These are phyloP conservation scores for Yamadazyma triangularis DNA, from an alignment of 1,139 yeast species.

Conservation along the genomic window DNA sequence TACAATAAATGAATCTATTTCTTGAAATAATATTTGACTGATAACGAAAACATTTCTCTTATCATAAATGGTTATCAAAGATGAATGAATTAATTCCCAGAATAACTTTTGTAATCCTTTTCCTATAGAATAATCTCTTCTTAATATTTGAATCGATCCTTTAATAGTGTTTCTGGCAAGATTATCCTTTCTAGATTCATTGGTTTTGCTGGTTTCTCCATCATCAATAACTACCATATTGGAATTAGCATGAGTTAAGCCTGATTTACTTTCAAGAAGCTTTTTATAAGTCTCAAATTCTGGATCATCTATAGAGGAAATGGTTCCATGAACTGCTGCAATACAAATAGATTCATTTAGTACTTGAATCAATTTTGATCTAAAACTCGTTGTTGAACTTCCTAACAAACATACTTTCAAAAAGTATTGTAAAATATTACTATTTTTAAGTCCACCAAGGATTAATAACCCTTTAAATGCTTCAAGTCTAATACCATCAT, in stretches of 20 bases:
- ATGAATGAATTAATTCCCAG: slow-evolving; percentile 69
- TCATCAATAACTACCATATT: slow-evolving; percentile 50
- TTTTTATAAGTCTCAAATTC: slow-evolving; percentile 44
- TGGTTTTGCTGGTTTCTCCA: slow-evolving; percentile 34
- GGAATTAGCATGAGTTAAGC: slow-evolving; percentile 14
- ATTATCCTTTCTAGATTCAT: slow-evolving; percentile 39
- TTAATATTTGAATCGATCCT: slow-evolving; percentile 63
- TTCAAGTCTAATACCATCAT: slow-evolving; percentile 54
- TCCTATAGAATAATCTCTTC: slow-evolving; percentile 66
- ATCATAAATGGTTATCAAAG: slow-evolving; percentile 54
- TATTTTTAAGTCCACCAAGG: slow-evolving; percentile 74
- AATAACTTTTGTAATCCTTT: slow-evolving; percentile 52
- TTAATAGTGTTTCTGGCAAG: slow-evolving; percentile 44
- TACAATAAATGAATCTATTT: slow-evolving; percentile 59
- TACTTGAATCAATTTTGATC: slow-evolving; percentile 43
- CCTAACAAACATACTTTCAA: slow-evolving; percentile 58
- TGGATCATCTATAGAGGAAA: slow-evolving; percentile 52
- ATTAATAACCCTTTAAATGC: slow-evolving; percentile 69
- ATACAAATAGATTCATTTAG: slow-evolving; percentile 54
- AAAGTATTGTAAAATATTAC: slow-evolving; percentile 55
- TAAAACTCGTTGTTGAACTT: slow-evolving; percentile 44
- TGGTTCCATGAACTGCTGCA: slow-evolving; percentile 65
- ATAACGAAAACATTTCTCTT: slow-evolving; percentile 63
- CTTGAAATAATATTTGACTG: slow-evolving; percentile 60
- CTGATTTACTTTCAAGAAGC: slow-evolving; percentile 15